Conservation (phyloP, 257 asterid genomes). For the Solanum etuberosum region DNA sequence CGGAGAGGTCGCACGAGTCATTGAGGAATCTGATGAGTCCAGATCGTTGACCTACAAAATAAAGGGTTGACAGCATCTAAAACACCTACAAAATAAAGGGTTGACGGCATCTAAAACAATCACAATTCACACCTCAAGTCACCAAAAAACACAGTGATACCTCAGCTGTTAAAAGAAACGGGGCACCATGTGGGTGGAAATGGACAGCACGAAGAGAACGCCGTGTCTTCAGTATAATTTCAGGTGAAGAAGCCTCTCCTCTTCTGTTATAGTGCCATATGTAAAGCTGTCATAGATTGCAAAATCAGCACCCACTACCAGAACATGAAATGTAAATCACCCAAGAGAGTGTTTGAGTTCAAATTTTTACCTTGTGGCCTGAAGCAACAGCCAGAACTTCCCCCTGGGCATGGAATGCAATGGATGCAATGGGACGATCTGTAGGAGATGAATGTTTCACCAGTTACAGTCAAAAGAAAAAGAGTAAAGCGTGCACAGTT, state of each 20-base stretch:
- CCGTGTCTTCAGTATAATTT: conserved; percentile 75
- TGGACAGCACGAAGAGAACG: conserved; percentile 98
- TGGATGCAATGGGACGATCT: conserved; percentile 97
- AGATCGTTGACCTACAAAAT: conserved; percentile 52
- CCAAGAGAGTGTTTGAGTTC: neutral
- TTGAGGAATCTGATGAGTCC: conserved; percentile 83
- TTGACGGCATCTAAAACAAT: neutral
- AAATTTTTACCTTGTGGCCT: conserved; percentile 82
- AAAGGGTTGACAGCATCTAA: neutral
- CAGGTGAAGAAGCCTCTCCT: conserved; percentile 78
- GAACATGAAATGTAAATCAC: neutral
- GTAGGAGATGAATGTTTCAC: conserved; percentile 15
- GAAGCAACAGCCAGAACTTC: conserved; percentile 96
- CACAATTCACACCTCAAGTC: neutral
- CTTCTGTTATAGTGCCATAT: conserved; percentile 81
- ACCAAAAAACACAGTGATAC: conserved; percentile 30
- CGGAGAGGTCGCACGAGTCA: conserved; percentile 79
- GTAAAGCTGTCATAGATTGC: conserved; percentile 53
- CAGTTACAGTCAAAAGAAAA: conserved; percentile 6
- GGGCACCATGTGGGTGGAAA: conserved; percentile 93
- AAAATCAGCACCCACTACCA: conserved; percentile 12
- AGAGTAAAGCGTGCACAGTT: neutral
- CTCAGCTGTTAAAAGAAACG: conserved; percentile 96
- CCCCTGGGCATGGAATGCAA: conserved; percentile 96
- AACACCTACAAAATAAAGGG: conserved; percentile 14